These are phyloP conservation scores for Podaxis sp. DNA, from an alignment of 768 basidiomycete species.

Conservation along the genomic window DNA sequence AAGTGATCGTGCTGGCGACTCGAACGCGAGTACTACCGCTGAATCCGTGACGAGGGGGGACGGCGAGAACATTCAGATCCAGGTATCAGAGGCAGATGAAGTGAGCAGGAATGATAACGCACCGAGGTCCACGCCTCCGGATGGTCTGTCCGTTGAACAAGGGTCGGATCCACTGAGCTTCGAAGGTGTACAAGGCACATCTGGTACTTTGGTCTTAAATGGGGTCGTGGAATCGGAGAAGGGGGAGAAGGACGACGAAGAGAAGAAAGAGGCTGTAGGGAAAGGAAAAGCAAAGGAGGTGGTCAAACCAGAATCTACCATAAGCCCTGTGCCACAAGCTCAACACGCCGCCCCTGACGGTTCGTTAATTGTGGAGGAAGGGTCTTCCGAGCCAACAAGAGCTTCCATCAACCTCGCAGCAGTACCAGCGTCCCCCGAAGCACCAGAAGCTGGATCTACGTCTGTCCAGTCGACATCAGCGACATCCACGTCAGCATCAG, in stretches of 20 bases:
- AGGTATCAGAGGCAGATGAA: background rate
- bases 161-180: background rate
- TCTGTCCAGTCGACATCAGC: background rate
- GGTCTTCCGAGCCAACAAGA: background rate
- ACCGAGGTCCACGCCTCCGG: background rate
- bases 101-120: background rate
- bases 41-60: background rate
- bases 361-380: background rate
- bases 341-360: background rate
- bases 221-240: background rate
- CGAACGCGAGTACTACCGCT: background rate
- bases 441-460: background rate
- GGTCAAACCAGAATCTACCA: background rate
- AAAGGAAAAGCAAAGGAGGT: background rate
- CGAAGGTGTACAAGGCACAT: background rate
- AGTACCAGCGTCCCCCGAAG: background rate
- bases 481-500: background rate
- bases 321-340: background rate
- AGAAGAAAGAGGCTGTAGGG: background rate
- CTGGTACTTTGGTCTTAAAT: background rate
- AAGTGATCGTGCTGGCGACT: constrained; percentile 2
- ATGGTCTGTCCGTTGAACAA: background rate
- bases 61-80: background rate
- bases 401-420: background rate
- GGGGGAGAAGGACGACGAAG: background rate